A percentile compares a stretch with the other conserved stretches of the same genome.
These are phyloP conservation scores for Salix viminalis DNA, from an alignment of 345 rosid genomes.

Conservation along the genomic window DNA sequence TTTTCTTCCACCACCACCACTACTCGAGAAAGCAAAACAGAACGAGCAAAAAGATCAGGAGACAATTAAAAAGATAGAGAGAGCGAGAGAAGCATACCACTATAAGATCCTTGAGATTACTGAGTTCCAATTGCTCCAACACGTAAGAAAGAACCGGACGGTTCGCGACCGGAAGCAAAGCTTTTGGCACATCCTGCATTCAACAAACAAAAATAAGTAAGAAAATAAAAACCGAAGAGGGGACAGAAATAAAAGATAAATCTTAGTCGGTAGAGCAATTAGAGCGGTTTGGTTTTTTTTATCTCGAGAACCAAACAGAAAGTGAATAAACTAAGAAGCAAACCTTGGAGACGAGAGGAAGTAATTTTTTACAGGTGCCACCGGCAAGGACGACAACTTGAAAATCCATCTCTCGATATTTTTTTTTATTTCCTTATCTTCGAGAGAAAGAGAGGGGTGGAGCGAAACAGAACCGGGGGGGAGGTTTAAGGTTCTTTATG, in stretches of 20 bases:
- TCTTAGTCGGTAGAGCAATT: neutral
- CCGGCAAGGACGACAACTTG: constrained; percentile 92
- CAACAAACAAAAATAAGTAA: neutral
- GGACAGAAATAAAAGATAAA: neutral
- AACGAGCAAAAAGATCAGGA: neutral
- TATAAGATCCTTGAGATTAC: constrained; percentile 83
- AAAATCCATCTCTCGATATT: constrained; percentile 56
- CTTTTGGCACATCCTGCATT: constrained; percentile 83
- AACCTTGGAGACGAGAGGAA: constrained; percentile 87
- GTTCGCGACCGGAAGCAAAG: constrained; percentile 90
- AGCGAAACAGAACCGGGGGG: neutral
- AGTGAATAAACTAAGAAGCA: too few species aligned
- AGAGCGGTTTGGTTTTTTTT: neutral
- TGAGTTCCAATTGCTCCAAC: constrained; percentile 69
- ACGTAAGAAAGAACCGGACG: constrained; percentile 83
- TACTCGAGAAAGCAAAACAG: neutral
- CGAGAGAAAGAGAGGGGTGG: neutral
- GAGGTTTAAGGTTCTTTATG: neutral
- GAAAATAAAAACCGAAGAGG: neutral
- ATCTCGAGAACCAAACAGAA: neutral
- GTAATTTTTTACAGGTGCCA: constrained; percentile 66
- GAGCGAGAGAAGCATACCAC: constrained; percentile 45
- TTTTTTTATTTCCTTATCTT: neutral
- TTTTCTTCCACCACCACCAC: neutral
- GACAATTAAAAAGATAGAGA: neutral